A percentile compares a stretch with the other conserved stretches of the same genome.
These are phyloP conservation scores for Neocucurbitaria cava DNA, from an alignment of 2,329 filamentous ascomycete species.

Conservation along the genomic window DNA sequence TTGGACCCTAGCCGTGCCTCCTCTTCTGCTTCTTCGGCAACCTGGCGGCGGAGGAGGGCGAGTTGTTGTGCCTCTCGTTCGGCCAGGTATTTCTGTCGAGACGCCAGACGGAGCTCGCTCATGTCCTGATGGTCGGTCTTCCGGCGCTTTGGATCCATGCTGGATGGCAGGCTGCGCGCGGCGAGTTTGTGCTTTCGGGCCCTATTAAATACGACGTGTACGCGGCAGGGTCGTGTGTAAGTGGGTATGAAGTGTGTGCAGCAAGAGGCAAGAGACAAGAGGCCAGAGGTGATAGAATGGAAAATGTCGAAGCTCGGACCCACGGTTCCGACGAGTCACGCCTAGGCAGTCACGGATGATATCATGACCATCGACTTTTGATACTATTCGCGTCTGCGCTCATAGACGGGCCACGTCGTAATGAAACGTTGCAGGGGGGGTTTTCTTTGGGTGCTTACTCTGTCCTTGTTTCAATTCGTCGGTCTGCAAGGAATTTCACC, in stretches of 20 bases:
- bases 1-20: slow-evolving; percentile 75
- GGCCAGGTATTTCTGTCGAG: slow-evolving; percentile 89
- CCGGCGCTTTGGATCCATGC: slow-evolving; percentile 40
- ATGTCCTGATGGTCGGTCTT: slow-evolving; percentile 51
- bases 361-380: background rate
- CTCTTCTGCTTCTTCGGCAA: slow-evolving; percentile 80
- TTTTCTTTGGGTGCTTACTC: no score
- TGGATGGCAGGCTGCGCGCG: slow-evolving; percentile 1
- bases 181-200: background rate
- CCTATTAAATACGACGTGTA: no score
- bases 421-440: no score
- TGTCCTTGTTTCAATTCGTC: no score
- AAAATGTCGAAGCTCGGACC: slow-evolving; percentile 16
- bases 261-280: background rate
- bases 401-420: no score
- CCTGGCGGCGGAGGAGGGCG: slow-evolving; percentile 85
- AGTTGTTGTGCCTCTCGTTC: slow-evolving; percentile 89
- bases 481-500: no score
- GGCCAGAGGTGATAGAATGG: slow-evolving; percentile 1
- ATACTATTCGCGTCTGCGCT: background rate
- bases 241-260: slow-evolving; percentile 1
- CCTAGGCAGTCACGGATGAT: background rate
- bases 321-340: background rate
- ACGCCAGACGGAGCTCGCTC: slow-evolving; percentile 80
- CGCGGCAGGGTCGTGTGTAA: background rate